These are phyloP conservation scores for Rhodamnia rubescens DNA, from an alignment of 345 rosid species.

Conservation along the genomic window DNA sequence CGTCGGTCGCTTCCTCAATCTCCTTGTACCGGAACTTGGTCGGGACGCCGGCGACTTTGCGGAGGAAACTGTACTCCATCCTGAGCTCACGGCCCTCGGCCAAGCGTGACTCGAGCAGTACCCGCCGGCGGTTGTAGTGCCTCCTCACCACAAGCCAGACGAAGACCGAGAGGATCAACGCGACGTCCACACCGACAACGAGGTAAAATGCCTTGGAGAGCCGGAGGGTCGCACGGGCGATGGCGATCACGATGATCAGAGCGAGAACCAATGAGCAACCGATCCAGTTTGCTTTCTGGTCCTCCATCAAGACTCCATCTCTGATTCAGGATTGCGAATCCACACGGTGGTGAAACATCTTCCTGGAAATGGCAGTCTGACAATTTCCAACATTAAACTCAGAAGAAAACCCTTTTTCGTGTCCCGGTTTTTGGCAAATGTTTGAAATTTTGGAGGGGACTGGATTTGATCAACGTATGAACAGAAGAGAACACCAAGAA, in stretches of 20 bases:
- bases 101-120: conserved; percentile 24
- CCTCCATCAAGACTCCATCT: conserved; percentile 52
- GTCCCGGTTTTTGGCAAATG: not conserved
- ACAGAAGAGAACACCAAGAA: not conserved
- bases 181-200: conserved; percentile 46
- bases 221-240: conserved; percentile 28
- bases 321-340: not conserved
- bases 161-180: conserved; percentile 49
- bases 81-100: conserved; percentile 67
- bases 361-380: not conserved
- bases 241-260: conserved; percentile 30
- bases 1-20: conserved; percentile 72
- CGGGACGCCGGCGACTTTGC: conserved; percentile 82
- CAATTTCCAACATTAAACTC: not conserved
- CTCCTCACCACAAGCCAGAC: conserved; percentile 24
- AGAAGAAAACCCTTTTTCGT: not conserved
- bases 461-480: not conserved
- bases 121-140: conserved; percentile 34
- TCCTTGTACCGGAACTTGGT: conserved; percentile 50
- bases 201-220: conserved; percentile 63
- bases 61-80: conserved; percentile 66
- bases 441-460: not conserved
- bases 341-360: not conserved
- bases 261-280: conserved; percentile 9
- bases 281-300: conserved; percentile 45